phyloP scores from a whole-genome alignment of 495 filamentous ascomycete genomes.

The Cercophora samala region DNA sequence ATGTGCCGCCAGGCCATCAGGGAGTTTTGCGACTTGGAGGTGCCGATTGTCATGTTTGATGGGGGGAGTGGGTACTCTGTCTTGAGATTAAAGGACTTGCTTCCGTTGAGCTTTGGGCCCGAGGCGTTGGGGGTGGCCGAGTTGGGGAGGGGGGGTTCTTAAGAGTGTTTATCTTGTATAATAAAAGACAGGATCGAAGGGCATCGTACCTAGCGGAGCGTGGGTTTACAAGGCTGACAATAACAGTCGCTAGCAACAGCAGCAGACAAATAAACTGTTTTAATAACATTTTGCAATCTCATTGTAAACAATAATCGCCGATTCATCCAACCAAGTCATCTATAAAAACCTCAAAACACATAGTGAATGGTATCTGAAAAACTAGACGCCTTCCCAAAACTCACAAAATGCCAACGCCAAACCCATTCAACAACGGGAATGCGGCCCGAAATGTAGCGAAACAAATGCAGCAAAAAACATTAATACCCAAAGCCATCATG shows the following conservation, averaged over 20 bases:
- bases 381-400: background rate
- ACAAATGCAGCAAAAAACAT: background rate
- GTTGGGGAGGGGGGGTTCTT: background rate
- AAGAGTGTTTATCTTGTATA: background rate
- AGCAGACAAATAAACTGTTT: too few relatives aligned
- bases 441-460: too few relatives aligned
- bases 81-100: constrained; percentile 51
- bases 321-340: too few relatives aligned
- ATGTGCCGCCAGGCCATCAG: constrained; percentile 69
- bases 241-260: too few relatives aligned
- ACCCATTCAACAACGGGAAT: background rate
- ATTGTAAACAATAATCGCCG: too few relatives aligned
- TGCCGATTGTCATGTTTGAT: constrained; percentile 91
- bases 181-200: background rate
- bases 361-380: background rate
- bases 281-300: too few relatives aligned
- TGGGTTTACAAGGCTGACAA: too few relatives aligned
- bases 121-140: background rate
- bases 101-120: background rate
- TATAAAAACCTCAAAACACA: too few relatives aligned
- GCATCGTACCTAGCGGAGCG: too few relatives aligned
- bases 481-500: constrained; percentile 50
- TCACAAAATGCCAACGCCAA: background rate
- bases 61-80: constrained; percentile 63
- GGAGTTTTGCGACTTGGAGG: constrained; percentile 65